Conservation (phyloP, 345 rosid genomes). For the Acer campestre region DNA sequence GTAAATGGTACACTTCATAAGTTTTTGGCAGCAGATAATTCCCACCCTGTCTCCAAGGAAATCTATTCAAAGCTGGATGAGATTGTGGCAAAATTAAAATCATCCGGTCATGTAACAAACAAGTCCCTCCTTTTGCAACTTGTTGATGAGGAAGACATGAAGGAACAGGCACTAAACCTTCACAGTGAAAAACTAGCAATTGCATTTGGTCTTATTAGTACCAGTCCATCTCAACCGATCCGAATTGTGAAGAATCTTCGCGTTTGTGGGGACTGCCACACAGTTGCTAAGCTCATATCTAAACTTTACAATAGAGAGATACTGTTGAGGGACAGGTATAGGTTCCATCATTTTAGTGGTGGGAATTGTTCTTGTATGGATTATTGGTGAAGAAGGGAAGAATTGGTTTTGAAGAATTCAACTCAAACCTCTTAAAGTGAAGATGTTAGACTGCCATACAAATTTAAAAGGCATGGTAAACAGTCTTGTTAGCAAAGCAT, state of each 20-base stretch:
- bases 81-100: slow-evolving; percentile 46
- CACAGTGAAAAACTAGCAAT: slow-evolving; percentile 78
- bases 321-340: slow-evolving; percentile 56
- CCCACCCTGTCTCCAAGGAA: slow-evolving; percentile 52
- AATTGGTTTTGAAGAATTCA: not conserved
- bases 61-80: slow-evolving; percentile 60
- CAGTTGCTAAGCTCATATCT: slow-evolving; percentile 66
- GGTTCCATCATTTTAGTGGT: slow-evolving; percentile 67
- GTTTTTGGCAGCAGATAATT: slow-evolving; percentile 63
- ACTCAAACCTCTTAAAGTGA: not conserved
- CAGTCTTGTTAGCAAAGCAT: not conserved
- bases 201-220: slow-evolving; percentile 61
- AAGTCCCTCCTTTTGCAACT: slow-evolving; percentile 62
- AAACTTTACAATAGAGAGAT: slow-evolving; percentile 59
- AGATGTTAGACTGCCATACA: not conserved
- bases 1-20: slow-evolving; percentile 59
- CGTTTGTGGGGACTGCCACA: slow-evolving; percentile 71
- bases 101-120: slow-evolving; percentile 53
- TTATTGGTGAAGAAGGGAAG: slow-evolving; percentile 54
- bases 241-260: slow-evolving; percentile 70
- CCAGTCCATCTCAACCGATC: slow-evolving; percentile 44
- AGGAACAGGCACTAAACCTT: slow-evolving; percentile 60
- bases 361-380: slow-evolving; percentile 75
- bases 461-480: not conserved
- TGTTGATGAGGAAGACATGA: slow-evolving; percentile 65